Conservation (phyloP, 768 basidiomycete species). For the Leccinum pellstonianum region DNA sequence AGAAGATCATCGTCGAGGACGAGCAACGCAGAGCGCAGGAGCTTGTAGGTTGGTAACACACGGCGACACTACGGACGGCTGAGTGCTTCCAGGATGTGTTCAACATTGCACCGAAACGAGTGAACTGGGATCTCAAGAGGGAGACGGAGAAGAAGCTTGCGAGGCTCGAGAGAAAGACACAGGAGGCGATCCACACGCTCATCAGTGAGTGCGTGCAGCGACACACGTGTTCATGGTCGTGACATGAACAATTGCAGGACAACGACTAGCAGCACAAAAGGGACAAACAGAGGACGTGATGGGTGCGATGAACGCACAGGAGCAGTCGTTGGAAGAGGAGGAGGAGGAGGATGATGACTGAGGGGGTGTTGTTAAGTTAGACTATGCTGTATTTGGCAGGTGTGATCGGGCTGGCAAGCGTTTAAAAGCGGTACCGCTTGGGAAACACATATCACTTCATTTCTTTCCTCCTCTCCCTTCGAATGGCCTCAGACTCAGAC, state of each 20-base stretch:
- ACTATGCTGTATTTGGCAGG: slow-evolving; percentile 20
- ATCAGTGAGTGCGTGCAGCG: slow-evolving; percentile 64
- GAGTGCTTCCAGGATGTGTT: slow-evolving; percentile 70
- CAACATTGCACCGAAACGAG: slow-evolving; percentile 95
- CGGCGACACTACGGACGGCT: slow-evolving; percentile 10
- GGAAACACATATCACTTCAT: not conserved
- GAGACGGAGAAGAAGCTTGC: slow-evolving; percentile 89
- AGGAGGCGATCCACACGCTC: slow-evolving; percentile 87
- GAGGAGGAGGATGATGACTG: slow-evolving; percentile 14
- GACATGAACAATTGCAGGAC: slow-evolving; percentile 49
- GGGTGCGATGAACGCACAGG: slow-evolving; percentile 81
- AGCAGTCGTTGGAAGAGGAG: slow-evolving; percentile 50
- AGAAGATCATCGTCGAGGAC: slow-evolving; percentile 83
- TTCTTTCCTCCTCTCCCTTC: not conserved
- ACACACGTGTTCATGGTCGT: slow-evolving; percentile 7
- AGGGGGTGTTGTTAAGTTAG: not conserved
- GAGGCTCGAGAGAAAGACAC: slow-evolving; percentile 87
- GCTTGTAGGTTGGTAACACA: slow-evolving; percentile 55
- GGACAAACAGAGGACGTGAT: slow-evolving; percentile 77
- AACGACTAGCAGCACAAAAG: slow-evolving; percentile 75
- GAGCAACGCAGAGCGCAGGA: slow-evolving; percentile 84
- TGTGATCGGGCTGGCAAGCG: slow-evolving; percentile 8
- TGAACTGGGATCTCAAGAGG: slow-evolving; percentile 95
- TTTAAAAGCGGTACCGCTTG: slow-evolving; percentile 15
- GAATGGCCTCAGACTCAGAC: slow-evolving; percentile 39